Evolutionary conservation across 169 alveolate genomes (phyloP).

Genomic region (Miamiensis avidus): DNA sequence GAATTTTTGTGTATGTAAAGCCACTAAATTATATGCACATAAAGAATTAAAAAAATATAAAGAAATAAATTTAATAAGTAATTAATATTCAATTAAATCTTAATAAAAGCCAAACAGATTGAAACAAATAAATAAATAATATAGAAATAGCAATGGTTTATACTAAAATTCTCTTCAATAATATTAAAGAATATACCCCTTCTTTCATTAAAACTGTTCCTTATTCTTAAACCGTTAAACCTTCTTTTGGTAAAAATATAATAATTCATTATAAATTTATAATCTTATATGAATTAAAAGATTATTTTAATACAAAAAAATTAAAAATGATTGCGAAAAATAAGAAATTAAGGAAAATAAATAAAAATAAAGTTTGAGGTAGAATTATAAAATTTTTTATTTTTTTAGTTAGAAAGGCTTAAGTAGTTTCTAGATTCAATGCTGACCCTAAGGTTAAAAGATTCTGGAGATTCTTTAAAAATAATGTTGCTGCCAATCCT

Average conservation of each 20-base stretch:
- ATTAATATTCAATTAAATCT: too few species aligned
- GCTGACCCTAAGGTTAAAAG: constrained; percentile 35
- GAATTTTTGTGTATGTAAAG: too few species aligned
- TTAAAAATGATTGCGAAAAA: neutral
- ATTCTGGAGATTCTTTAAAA: constrained; percentile 32
- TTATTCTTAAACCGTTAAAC: constrained; percentile 40
- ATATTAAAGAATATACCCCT: constrained; percentile 46
- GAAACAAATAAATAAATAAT: neutral
- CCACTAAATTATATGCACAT: too few species aligned
- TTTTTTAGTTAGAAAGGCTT: constrained; percentile 29
- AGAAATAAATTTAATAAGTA: too few species aligned
- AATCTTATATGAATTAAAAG: too few species aligned
- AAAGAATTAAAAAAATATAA: too few species aligned
- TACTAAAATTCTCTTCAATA: constrained; percentile 40
- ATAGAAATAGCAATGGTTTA: constrained; percentile 38
- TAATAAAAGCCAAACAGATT: too few species aligned
- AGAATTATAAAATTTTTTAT: too few species aligned
- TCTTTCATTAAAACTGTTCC: constrained; percentile 49
- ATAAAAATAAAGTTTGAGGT: too few species aligned
- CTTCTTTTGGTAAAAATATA: constrained; percentile 28
- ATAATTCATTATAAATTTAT: neutral
- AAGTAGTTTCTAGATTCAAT: constrained; percentile 39
- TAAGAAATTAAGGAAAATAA: too few species aligned
- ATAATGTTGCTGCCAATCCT: constrained; percentile 39
- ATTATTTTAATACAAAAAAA: too few species aligned